Percentiles rank a stretch among this genome's conserved stretches.
phyloP scores from a whole-genome alignment of 495 filamentous ascomycete species.

The Aspergillus saccharolyticus region DNA sequence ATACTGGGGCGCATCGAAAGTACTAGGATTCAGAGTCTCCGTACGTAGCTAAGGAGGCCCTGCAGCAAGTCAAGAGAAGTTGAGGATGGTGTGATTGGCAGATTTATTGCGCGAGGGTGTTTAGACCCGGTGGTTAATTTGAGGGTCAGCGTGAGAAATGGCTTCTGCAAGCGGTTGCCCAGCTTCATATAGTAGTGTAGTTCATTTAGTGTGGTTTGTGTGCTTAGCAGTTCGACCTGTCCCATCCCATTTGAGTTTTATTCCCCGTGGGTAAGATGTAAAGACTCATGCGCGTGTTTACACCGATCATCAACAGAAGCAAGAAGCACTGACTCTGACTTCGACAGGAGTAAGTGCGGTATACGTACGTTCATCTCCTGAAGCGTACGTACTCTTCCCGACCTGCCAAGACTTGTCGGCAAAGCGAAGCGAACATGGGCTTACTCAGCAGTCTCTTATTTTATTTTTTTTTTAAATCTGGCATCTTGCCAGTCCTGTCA shows the following conservation, averaged over 20 bases:
- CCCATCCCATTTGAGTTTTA: neutral
- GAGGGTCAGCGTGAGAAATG: neutral
- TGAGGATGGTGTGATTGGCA: neutral
- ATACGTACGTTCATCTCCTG: neutral
- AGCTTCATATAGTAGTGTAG: neutral
- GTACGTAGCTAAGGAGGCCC: constrained; percentile 10
- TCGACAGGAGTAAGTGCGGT: neutral
- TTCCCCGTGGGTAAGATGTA: neutral
- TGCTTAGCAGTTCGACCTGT: neutral
- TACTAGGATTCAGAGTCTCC: too few relatives aligned
- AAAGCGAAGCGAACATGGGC: neutral
- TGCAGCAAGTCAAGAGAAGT: neutral
- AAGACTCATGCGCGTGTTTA: neutral
- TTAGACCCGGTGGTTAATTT: neutral
- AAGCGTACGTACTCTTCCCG: neutral
- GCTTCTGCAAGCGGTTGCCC: too few relatives aligned
- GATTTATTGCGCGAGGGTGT: neutral
- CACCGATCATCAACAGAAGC: neutral
- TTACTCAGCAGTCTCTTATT: too few relatives aligned
- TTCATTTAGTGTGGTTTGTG: neutral
- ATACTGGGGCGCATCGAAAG: constrained; percentile 33
- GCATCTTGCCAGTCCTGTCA: too few relatives aligned
- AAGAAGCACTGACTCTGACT: neutral
- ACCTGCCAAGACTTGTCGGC: constrained; percentile 11
- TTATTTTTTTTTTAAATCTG: too few relatives aligned